Evolutionary conservation across 2,329 filamentous ascomycete species (phyloP).

Genomic region (Neocucurbitaria cava): DNA sequence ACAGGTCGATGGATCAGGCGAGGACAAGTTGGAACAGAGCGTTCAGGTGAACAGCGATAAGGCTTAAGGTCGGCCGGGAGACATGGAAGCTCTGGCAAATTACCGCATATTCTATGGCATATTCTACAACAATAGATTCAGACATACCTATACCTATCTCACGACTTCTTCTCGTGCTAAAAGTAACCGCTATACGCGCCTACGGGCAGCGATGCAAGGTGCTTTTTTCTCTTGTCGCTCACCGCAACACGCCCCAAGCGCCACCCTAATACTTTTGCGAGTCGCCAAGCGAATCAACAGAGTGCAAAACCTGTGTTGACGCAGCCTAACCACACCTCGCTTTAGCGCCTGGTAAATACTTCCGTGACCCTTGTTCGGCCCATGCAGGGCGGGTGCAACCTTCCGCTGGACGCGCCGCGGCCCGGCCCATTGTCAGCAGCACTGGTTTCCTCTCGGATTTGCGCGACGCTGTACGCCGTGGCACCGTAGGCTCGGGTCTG

Average conservation of each 20-base stretch:
- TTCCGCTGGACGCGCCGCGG: conserved; percentile 3
- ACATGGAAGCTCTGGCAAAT: neutral
- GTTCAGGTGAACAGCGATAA: neutral
- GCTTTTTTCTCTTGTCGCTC: neutral
- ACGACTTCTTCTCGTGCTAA: neutral
- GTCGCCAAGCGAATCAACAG: neutral
- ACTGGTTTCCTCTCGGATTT: neutral
- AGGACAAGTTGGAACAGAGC: conserved; percentile 1
- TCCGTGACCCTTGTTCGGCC: neutral
- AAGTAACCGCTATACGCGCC: neutral
- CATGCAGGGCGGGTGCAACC: conserved; percentile 3
- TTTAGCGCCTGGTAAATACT: conserved; percentile 1
- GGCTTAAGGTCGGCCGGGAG: neutral
- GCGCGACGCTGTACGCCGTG: neutral
- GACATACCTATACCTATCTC: neutral
- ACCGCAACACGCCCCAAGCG: neutral
- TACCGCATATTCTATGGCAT: neutral
- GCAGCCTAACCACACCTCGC: neutral
- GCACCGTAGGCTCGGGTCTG: neutral
- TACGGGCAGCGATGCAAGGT: neutral
- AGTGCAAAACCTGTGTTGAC: neutral
- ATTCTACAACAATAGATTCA: neutral
- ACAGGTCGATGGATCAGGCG: neutral
- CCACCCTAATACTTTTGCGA: neutral
- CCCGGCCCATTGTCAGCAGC: conserved; percentile 4